Percentiles rank a stretch among this genome's conserved stretches.
These are phyloP conservation scores for Podaxis sp. DNA, from an alignment of 768 basidiomycete genomes.

Conservation along the genomic window DNA sequence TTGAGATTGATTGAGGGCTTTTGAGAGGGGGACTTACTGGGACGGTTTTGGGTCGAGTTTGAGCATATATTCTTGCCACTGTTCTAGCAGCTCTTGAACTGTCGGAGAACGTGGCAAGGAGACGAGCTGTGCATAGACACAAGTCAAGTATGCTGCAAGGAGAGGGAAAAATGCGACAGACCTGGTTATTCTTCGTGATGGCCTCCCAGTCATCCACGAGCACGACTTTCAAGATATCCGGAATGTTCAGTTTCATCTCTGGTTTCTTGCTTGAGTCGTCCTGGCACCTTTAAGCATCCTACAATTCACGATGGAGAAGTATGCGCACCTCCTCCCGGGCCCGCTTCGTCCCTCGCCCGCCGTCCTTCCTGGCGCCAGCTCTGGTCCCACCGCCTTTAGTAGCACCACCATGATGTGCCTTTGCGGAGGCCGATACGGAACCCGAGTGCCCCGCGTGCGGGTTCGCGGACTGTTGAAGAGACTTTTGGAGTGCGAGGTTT, in stretches of 20 bases:
- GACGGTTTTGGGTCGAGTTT: slow-evolving; percentile 40
- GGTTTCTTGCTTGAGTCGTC: slow-evolving; percentile 79
- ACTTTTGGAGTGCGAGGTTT: slow-evolving; percentile 78
- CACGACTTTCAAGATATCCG: slow-evolving; percentile 84
- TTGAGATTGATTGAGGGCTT: neutral
- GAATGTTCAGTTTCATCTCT: slow-evolving; percentile 88
- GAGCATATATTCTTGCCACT: slow-evolving; percentile 70
- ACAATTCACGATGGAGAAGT: slow-evolving; percentile 3
- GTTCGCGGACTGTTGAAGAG: slow-evolving; percentile 35
- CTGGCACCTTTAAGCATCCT: slow-evolving; percentile 31
- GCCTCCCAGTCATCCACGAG: slow-evolving; percentile 98
- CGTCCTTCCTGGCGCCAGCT: slow-evolving; percentile 51
- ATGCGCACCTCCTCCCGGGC: slow-evolving; percentile 69
- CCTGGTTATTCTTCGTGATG: slow-evolving; percentile 93
- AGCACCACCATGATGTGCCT: slow-evolving; percentile 15
- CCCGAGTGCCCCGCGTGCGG: slow-evolving; percentile 5
- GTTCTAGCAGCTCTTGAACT: slow-evolving; percentile 72
- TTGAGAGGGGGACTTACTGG: slow-evolving; percentile 34
- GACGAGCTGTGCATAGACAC: slow-evolving; percentile 60
- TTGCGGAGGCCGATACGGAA: slow-evolving; percentile 1
- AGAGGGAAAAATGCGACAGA: slow-evolving; percentile 24
- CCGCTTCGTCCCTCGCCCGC: slow-evolving; percentile 65
- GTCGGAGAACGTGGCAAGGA: slow-evolving; percentile 78
- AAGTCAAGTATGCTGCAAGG: neutral
- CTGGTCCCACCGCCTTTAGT: slow-evolving; percentile 26